phyloP scores from a whole-genome alignment of 2,329 filamentous ascomycete genomes.

The Cladosporium sp. region DNA sequence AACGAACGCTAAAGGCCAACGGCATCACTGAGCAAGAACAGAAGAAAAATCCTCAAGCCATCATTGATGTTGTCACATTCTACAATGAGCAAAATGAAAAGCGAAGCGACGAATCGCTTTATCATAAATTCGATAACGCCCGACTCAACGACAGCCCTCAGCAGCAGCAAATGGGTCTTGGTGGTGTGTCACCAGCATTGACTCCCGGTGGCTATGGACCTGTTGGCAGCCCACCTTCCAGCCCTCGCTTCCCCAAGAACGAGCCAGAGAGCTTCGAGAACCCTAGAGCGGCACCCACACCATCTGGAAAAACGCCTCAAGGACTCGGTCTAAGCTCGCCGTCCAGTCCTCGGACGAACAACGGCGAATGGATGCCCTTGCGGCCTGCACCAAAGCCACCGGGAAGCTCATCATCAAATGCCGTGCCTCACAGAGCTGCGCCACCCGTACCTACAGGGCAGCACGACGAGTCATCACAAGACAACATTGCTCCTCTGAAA shows the following conservation, averaged over 20 bases:
- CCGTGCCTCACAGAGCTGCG: conserved; percentile 46
- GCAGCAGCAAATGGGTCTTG: conserved; percentile 23
- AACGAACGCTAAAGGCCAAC: conserved; percentile 89
- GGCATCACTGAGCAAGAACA: conserved; percentile 96
- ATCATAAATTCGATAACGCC: conserved; percentile 95
- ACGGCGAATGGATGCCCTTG: conserved; percentile 56
- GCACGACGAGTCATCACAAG: conserved; percentile 9
- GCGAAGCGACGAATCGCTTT: conserved; percentile 79
- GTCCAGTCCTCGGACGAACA: conserved; percentile 42
- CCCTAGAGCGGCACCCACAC: conserved; percentile 75
- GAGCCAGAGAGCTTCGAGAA: conserved; percentile 96
- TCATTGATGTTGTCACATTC: conserved; percentile 93
- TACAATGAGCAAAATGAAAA: conserved; percentile 91
- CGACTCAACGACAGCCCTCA: conserved; percentile 55
- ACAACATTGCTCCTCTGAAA: conserved; percentile 2
- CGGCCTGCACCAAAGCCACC: conserved; percentile 89
- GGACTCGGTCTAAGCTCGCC: conserved; percentile 47
- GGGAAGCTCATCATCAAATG: conserved; percentile 44
- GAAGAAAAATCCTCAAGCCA: conserved; percentile 91
- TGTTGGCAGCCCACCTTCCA: conserved; percentile 75
- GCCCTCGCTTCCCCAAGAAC: conserved; percentile 84
- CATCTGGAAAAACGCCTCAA: conserved; percentile 21
- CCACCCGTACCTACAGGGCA: conserved; percentile 42
- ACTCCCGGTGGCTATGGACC: conserved; percentile 54
- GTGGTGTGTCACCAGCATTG: conserved; percentile 28